phyloP scores from a whole-genome alignment of 2,329 filamentous ascomycete genomes.

The Claviceps monticola region DNA sequence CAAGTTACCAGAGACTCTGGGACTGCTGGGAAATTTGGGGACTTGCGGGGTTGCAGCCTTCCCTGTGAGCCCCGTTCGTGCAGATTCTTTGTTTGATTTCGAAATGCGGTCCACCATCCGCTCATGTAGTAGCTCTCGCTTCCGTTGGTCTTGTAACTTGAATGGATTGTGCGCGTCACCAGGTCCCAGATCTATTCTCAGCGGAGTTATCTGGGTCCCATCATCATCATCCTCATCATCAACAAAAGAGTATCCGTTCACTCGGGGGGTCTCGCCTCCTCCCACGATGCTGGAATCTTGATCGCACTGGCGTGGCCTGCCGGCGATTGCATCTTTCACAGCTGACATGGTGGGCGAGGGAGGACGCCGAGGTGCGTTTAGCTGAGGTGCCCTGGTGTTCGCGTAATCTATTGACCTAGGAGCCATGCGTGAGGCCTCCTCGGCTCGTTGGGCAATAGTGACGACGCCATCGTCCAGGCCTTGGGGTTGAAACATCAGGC shows the following conservation, averaged over 20 bases:
- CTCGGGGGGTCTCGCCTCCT: slow-evolving; percentile 69
- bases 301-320: slow-evolving; percentile 47
- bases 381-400: slow-evolving; percentile 64
- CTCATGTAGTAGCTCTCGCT: slow-evolving; percentile 69
- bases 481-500: slow-evolving; percentile 73
- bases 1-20: slow-evolving; percentile 40
- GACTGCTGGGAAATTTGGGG: slow-evolving; percentile 58
- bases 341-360: slow-evolving; percentile 74
- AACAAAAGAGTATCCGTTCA: slow-evolving; percentile 91
- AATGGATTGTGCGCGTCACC: slow-evolving; percentile 64
- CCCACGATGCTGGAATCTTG: slow-evolving; percentile 42
- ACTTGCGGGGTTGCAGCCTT: slow-evolving; percentile 46
- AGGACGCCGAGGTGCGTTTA: slow-evolving; percentile 33
- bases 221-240: slow-evolving; percentile 54
- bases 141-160: slow-evolving; percentile 58
- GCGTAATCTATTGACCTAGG: slow-evolving; percentile 67
- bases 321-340: slow-evolving; percentile 70
- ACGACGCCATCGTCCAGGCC: slow-evolving; percentile 43
- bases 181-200: slow-evolving; percentile 43
- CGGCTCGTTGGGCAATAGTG: slow-evolving; percentile 54
- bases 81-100: slow-evolving; percentile 52
- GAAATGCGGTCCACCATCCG: slow-evolving; percentile 75
- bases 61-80: slow-evolving; percentile 44
- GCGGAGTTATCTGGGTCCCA: slow-evolving; percentile 12
- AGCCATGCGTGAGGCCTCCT: slow-evolving; percentile 56